Evolutionary conservation across 1,284 basidiomycete species (phyloP).

Genomic region (Entoloma clypeatum): DNA sequence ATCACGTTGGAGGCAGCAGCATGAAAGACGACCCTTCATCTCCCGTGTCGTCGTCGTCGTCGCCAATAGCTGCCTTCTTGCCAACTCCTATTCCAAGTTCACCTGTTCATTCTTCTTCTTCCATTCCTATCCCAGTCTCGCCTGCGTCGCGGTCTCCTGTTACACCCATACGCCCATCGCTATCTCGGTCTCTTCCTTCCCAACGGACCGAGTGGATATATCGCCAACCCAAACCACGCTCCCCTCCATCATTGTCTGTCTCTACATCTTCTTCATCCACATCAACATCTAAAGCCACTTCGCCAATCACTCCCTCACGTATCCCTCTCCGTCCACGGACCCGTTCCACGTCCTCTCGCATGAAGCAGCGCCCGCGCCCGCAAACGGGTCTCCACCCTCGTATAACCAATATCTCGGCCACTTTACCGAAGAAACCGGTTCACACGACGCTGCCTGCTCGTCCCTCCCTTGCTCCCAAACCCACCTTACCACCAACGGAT

Average conservation of each 20-base stretch:
- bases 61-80: no score
- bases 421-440: no score
- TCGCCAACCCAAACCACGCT: slow-evolving; percentile 37
- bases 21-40: slow-evolving; percentile 1
- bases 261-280: slow-evolving; percentile 19
- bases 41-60: not conserved
- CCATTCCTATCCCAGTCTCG: slow-evolving; percentile 6
- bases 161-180: no score
- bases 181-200: slow-evolving; percentile 1
- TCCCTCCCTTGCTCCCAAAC: no score
- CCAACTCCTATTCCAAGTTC: no score
- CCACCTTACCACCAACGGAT: no score
- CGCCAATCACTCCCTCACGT: slow-evolving; percentile 7
- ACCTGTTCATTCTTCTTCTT: no score
- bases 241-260: slow-evolving; percentile 23
- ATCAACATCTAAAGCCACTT: slow-evolving; percentile 16
- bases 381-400: slow-evolving; percentile 19
- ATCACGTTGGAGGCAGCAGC: slow-evolving; percentile 13
- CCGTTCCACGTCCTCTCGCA: slow-evolving; percentile 11
- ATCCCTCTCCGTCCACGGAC: slow-evolving; percentile 6
- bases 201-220: slow-evolving; percentile 42
- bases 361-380: slow-evolving; percentile 12
- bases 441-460: no score
- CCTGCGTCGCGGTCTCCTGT: no score
- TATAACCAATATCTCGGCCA: no score